Evolutionary conservation across 2,329 filamentous ascomycete genomes (phyloP), one percentile per base, ranked within the genome.

Genomic region (Tolypocladium nubicola): DNA sequence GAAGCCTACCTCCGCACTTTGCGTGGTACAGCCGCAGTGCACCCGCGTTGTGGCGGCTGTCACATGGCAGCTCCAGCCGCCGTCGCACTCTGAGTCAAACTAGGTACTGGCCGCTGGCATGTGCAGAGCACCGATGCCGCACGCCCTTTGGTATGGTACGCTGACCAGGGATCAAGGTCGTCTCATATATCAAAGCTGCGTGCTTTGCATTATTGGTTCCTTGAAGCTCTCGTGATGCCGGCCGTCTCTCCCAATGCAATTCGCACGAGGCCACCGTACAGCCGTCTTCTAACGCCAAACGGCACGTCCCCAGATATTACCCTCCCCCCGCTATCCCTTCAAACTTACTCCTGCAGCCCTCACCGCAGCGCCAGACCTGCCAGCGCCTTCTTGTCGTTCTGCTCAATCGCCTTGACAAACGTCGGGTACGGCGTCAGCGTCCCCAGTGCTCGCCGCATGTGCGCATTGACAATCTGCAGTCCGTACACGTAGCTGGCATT

Each of bases 401-500:
- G 71, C 64, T 81, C 78, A 55, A 83, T 71, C 0, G 89, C 90
- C 71, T 83, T 87, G 68, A 84, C 81, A 71, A 93, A 95, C 1
- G 85, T 89, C 52, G 94, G 88, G 70, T 89, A 97, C 2, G 89
- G 87, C 4, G 92, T 97, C 64, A 96, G 79, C 8, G 91, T 89
- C 57, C 92, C 93, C 43, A 99, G 79, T 1, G 93, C 90, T 65
- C 92, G 88, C 70, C 87, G 85, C 84, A 94, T 92, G 73, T 96
- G 90, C 38, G 89, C 88, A 65, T 89, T 92, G 59, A 96, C 80
- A 64, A 97, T 89, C 63, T 92, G 87, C 60, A 97, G 79, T 45
- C 93, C 94, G 68, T 95, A 95, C 58, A 97, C 89, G 70, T 96
- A 99, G 70, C 92, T 97, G 66, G 94, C 93, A 70, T 99, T 99